phyloP scores from a whole-genome alignment of 2,329 filamentous ascomycete genomes.

The Chaetomium globosum region DNA sequence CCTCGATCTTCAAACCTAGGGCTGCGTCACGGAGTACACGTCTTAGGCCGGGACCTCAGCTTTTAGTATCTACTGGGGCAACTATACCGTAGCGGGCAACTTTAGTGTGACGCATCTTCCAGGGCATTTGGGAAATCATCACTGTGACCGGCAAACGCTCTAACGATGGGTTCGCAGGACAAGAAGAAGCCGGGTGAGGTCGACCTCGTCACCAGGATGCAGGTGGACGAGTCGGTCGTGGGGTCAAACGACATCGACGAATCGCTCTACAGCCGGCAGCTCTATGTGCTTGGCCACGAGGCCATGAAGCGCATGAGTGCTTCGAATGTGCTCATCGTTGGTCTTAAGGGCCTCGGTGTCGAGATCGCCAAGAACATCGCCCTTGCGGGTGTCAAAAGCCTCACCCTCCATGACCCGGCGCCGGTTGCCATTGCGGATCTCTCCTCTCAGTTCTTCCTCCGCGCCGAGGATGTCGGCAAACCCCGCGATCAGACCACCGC shows the following conservation, averaged over 20 bases:
- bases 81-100: background rate
- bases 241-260: slow-evolving; percentile 66
- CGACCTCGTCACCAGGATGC: slow-evolving; percentile 66
- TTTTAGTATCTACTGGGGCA: too few species aligned
- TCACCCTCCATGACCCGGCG: slow-evolving; percentile 88
- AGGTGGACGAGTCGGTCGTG: slow-evolving; percentile 63
- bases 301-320: slow-evolving; percentile 99
- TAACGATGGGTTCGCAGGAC: slow-evolving; percentile 44
- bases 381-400: slow-evolving; percentile 94
- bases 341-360: slow-evolving; percentile 90
- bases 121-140: background rate
- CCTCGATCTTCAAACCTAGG: background rate
- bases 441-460: slow-evolving; percentile 96
- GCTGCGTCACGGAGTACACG: slow-evolving; percentile 2
- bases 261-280: slow-evolving; percentile 73
- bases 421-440: slow-evolving; percentile 84
- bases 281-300: slow-evolving; percentile 71
- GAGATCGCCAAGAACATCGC: slow-evolving; percentile 99
- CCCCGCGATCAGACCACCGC: slow-evolving; percentile 84
- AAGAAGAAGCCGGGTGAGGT: slow-evolving; percentile 57
- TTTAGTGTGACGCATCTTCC: background rate
- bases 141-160: slow-evolving; percentile 10
- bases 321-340: slow-evolving; percentile 89
- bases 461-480: slow-evolving; percentile 84
- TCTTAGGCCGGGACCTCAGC: background rate